Conservation (phyloP, 192 early-diverging fungal genomes). For the Phycomyces nitens region DNA sequence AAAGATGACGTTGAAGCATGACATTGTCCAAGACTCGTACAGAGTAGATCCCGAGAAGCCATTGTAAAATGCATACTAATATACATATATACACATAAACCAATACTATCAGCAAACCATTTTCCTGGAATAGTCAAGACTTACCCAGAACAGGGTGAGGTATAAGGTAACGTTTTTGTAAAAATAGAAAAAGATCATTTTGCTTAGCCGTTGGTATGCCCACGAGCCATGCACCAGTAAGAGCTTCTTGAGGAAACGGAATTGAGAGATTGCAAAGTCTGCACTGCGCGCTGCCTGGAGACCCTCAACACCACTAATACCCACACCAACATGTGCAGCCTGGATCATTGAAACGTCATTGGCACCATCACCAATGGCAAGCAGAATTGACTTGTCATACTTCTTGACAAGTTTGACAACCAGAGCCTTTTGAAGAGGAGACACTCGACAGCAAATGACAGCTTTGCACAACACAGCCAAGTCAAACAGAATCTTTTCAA, state of each 20-base stretch:
- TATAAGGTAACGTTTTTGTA: conserved; percentile 99
- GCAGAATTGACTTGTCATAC: conserved; percentile 77
- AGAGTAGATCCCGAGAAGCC: conserved; percentile 97
- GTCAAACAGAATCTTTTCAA: conserved; percentile 78
- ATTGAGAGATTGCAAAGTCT: conserved; percentile 98
- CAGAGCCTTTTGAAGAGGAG: conserved; percentile 95
- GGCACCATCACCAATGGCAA: conserved; percentile 98
- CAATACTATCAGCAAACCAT: too few species aligned
- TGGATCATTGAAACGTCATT: conserved; percentile 99
- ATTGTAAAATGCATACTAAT: conserved; percentile 78
- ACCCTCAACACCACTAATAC: conserved; percentile 94
- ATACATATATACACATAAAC: neutral
- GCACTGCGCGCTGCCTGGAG: conserved; percentile 94
- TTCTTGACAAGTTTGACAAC: conserved; percentile 98
- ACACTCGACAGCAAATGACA: conserved; percentile 97
- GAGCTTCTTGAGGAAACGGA: conserved; percentile 90
- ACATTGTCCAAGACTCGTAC: conserved; percentile 97
- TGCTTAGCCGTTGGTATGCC: conserved; percentile 93
- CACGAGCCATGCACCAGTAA: conserved; percentile 95
- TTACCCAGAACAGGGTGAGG: conserved; percentile 94
- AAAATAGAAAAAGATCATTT: conserved; percentile 96
- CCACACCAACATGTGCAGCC: conserved; percentile 96
- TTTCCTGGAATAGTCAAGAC: too few species aligned
- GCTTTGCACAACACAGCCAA: conserved; percentile 90
- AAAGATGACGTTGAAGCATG: conserved; percentile 91